These are phyloP conservation scores for Apiospora sp. DNA, from an alignment of 2,329 filamentous ascomycete species.

Conservation along the genomic window DNA sequence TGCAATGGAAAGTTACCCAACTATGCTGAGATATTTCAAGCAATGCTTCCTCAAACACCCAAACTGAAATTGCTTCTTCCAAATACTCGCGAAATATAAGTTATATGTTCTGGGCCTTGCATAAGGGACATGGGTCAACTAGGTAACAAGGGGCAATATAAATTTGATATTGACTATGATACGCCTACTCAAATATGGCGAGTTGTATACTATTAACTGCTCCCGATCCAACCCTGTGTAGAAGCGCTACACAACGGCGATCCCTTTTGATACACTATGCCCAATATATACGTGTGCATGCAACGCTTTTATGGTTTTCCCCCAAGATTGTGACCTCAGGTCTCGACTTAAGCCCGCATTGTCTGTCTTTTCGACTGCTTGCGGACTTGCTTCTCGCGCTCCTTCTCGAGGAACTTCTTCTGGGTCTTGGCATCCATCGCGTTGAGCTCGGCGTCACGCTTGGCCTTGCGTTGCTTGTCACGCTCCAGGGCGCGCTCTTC, in stretches of 20 bases:
- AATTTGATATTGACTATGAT: constrained; percentile 15
- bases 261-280: not conserved
- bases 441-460: constrained; percentile 84
- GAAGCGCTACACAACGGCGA: not conserved
- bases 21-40: not conserved
- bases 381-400: constrained; percentile 76
- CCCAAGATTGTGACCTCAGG: not conserved
- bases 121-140: not conserved
- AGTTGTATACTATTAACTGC: constrained; percentile 1
- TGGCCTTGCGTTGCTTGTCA: constrained; percentile 83
- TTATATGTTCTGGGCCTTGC: not conserved
- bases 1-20: not conserved
- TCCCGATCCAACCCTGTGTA: constrained; percentile 1
- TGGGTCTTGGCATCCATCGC: constrained; percentile 82
- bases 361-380: constrained; percentile 64
- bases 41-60: too few species aligned
- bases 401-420: constrained; percentile 84
- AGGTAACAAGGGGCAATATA: constrained; percentile 7
- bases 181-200: constrained; percentile 1
- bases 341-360: constrained; percentile 52
- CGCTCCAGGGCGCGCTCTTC: constrained; percentile 78
- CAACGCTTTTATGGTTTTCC: not conserved
- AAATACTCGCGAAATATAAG: not conserved
- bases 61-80: not conserved
- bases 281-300: constrained; percentile 6